These are phyloP conservation scores for Entelexis paramagnoliae DNA, from an alignment of 1,139 yeast genomes.

Conservation along the genomic window DNA sequence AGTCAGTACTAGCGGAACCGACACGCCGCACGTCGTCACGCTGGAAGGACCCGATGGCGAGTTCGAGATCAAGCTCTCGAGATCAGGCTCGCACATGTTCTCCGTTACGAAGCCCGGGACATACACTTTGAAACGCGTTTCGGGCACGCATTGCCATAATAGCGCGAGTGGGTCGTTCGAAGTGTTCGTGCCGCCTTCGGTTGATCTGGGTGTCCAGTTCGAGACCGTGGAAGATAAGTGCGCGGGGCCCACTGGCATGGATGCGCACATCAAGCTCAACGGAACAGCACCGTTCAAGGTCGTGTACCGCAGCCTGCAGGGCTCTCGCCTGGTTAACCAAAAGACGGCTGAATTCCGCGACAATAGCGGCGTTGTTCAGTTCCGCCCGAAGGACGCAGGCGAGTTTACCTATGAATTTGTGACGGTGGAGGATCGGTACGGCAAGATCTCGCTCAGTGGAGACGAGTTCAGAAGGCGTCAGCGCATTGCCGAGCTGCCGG, in stretches of 20 bases:
- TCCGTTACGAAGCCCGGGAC: conserved; percentile 45
- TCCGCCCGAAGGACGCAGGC: conserved; percentile 75
- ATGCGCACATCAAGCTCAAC: conserved; percentile 51
- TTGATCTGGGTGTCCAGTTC: conserved; percentile 38
- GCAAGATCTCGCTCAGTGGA: conserved; percentile 17
- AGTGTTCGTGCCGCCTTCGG: conserved; percentile 41
- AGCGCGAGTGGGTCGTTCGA: conserved; percentile 38
- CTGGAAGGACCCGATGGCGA: conserved; percentile 15
- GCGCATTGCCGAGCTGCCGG: conserved; percentile 24
- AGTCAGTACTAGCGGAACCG: conserved; percentile 25
- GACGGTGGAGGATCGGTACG: conserved; percentile 33
- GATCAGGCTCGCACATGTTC: conserved; percentile 8
- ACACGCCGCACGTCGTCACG: conserved; percentile 30
- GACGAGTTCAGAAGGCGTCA: conserved; percentile 4
- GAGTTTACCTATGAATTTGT: conserved; percentile 62
- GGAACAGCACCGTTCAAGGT: conserved; percentile 80
- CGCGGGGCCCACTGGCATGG: conserved; percentile 83
- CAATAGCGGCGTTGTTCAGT: conserved; percentile 45
- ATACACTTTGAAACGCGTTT: conserved; percentile 45
- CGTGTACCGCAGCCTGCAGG: conserved; percentile 44
- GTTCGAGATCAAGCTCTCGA: not conserved
- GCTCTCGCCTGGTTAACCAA: conserved; percentile 23
- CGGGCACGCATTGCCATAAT: conserved; percentile 58
- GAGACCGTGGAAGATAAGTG: conserved; percentile 64
- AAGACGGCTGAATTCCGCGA: conserved; percentile 24